Conservation (phyloP, 2,329 filamentous ascomycete species). For the Colletotrichum gloeosporioides region DNA sequence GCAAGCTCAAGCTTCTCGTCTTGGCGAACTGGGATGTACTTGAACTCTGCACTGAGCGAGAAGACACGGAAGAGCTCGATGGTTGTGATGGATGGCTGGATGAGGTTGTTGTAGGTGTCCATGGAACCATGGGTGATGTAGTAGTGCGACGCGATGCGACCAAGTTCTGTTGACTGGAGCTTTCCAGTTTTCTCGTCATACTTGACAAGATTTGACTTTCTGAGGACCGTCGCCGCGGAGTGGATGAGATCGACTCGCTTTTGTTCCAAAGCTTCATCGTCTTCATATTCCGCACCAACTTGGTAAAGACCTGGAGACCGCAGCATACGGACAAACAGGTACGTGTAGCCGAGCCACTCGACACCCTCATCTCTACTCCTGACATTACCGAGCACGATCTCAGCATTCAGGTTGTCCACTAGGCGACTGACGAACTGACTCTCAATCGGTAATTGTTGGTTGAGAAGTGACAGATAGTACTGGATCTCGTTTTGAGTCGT, state of each 20-base stretch:
- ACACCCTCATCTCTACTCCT: constrained; percentile 92
- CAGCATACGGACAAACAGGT: constrained; percentile 97
- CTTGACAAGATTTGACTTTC: constrained; percentile 87
- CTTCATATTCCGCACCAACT: constrained; percentile 93
- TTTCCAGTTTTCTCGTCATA: constrained; percentile 94
- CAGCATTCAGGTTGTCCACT: constrained; percentile 95
- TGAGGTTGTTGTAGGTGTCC: constrained; percentile 94
- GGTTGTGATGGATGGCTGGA: constrained; percentile 89
- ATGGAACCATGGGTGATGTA: constrained; percentile 97
- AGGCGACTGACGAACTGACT: constrained; percentile 93
- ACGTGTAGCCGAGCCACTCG: constrained; percentile 99
- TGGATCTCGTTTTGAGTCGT: constrained; percentile 94
- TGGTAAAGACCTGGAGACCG: constrained; percentile 94
- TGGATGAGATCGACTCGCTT: constrained; percentile 98
- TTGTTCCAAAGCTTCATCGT: constrained; percentile 90
- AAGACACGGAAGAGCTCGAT: constrained; percentile 98
- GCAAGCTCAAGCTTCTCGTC: constrained; percentile 97
- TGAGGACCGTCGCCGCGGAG: constrained; percentile 85
- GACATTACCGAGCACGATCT: constrained; percentile 93
- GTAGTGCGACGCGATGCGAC: constrained; percentile 95
- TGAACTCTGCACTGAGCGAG: constrained; percentile 95
- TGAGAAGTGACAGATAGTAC: constrained; percentile 95
- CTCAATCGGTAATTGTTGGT: constrained; percentile 97
- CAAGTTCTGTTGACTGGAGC: constrained; percentile 90
- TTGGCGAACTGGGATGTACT: constrained; percentile 96